A percentile compares a stretch with the other conserved stretches of the same genome.
Conservation (phyloP, 2,329 filamentous ascomycete genomes). For the Fusarium papillatum region DNA sequence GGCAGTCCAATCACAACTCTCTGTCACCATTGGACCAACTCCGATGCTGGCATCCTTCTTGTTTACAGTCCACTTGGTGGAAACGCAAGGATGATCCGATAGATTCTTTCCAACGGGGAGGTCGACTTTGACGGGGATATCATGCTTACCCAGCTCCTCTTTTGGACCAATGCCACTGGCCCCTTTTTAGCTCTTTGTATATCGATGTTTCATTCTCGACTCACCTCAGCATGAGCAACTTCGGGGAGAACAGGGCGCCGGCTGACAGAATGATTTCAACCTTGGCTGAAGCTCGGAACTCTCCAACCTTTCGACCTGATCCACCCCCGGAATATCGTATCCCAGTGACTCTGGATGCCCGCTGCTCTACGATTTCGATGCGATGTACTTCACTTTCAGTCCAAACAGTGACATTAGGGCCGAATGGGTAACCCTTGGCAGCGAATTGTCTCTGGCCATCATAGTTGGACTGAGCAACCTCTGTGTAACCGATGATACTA, state of each 20-base stretch:
- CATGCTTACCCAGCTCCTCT: background rate
- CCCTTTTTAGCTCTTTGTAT: no score
- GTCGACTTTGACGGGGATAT: background rate
- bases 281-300: background rate
- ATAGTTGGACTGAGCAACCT: background rate
- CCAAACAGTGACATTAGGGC: background rate
- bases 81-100: background rate
- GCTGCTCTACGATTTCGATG: background rate
- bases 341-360: background rate
- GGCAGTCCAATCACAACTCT: background rate
- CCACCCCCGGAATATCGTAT: background rate
- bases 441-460: background rate
- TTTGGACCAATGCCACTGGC: background rate
- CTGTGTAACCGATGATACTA: background rate
- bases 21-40: background rate
- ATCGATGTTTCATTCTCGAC: background rate
- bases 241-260: background rate
- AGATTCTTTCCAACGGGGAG: background rate
- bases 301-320: rapidly evolving
- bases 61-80: background rate
- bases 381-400: background rate
- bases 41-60: background rate
- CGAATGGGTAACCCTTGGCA: background rate
- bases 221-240: background rate
- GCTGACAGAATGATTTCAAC: background rate